Conservation (phyloP, 768 basidiomycete species). For the Scleroderma bovista region DNA sequence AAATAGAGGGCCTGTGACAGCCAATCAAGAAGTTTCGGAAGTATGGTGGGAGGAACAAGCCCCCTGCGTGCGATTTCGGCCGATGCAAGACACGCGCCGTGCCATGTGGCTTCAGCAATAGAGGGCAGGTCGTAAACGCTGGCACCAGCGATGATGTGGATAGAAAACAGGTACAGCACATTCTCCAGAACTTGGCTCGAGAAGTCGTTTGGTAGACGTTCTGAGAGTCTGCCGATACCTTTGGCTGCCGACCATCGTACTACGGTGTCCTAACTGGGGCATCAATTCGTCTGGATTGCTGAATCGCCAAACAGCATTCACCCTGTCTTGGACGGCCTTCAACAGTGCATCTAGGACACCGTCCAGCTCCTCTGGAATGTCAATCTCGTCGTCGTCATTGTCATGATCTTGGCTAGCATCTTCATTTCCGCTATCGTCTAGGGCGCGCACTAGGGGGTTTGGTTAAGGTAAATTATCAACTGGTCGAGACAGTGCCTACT, state of each 20-base stretch:
- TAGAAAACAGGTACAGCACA: slow-evolving; percentile 67
- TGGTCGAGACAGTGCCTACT: slow-evolving; percentile 28
- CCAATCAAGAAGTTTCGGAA: slow-evolving; percentile 71
- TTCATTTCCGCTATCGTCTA: slow-evolving; percentile 14
- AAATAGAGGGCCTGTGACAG: slow-evolving; percentile 84
- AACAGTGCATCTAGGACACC: slow-evolving; percentile 67
- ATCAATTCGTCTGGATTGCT: not conserved
- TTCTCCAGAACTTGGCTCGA: slow-evolving; percentile 78
- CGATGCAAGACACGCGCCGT: slow-evolving; percentile 87
- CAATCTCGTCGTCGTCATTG: slow-evolving; percentile 40
- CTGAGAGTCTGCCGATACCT: slow-evolving; percentile 78
- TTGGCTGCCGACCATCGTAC: slow-evolving; percentile 96
- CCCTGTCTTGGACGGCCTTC: slow-evolving; percentile 73
- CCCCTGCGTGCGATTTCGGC: slow-evolving; percentile 89
- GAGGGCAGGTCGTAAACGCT: slow-evolving; percentile 67
- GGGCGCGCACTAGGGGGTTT: slow-evolving; percentile 16
- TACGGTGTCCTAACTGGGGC: slow-evolving; percentile 71
- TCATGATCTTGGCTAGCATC: slow-evolving; percentile 7
- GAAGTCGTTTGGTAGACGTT: slow-evolving; percentile 72
- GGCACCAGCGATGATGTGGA: slow-evolving; percentile 63
- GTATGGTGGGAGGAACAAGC: slow-evolving; percentile 51
- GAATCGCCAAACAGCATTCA: slow-evolving; percentile 27
- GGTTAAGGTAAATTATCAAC: slow-evolving; percentile 21
- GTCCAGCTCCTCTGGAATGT: slow-evolving; percentile 80
- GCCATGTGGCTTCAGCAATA: slow-evolving; percentile 86